Evolutionary conservation across 495 filamentous ascomycete species (phyloP).

Genomic region (Ramalina intermedia): DNA sequence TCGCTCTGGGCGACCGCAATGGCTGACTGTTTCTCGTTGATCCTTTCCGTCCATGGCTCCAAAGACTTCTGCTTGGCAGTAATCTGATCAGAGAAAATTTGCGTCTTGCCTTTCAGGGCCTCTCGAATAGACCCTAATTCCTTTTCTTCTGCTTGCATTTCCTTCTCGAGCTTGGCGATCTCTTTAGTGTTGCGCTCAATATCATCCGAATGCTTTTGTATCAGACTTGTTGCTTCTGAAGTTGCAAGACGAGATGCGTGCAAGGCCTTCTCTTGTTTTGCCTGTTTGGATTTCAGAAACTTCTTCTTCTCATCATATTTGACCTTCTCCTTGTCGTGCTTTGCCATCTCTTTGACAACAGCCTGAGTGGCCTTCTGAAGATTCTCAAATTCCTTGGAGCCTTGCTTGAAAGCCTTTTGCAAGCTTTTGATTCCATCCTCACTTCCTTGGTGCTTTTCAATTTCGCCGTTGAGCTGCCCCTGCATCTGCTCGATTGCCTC

Average conservation of each 20-base stretch:
- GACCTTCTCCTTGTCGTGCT: conserved; percentile 87
- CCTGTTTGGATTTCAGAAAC: conserved; percentile 74
- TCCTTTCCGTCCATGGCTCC: conserved; percentile 92
- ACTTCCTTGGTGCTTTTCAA: conserved; percentile 83
- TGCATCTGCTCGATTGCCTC: conserved; percentile 87
- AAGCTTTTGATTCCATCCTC: conserved; percentile 83
- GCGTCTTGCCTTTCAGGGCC: conserved; percentile 83
- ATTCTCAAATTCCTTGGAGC: conserved; percentile 62
- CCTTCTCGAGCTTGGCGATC: conserved; percentile 55
- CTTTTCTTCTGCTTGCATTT: conserved; percentile 62
- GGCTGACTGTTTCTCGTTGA: conserved; percentile 85
- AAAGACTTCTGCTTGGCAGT: conserved; percentile 82
- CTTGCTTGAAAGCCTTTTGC: conserved; percentile 71
- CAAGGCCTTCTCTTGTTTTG: conserved; percentile 87
- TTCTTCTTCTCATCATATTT: conserved; percentile 97
- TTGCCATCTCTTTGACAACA: conserved; percentile 77
- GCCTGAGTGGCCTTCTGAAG: conserved; percentile 69
- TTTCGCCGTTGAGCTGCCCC: conserved; percentile 67
- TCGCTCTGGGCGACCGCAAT: conserved; percentile 92
- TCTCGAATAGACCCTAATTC: conserved; percentile 71
- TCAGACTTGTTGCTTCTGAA: conserved; percentile 59
- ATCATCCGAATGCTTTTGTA: conserved; percentile 61
- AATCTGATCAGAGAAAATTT: conserved; percentile 85
- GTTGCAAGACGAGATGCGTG: conserved; percentile 51
- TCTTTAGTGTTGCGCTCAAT: conserved; percentile 60